Evolutionary conservation across 768 basidiomycete species (phyloP).

Genomic region (Cytidiella melzeri): DNA sequence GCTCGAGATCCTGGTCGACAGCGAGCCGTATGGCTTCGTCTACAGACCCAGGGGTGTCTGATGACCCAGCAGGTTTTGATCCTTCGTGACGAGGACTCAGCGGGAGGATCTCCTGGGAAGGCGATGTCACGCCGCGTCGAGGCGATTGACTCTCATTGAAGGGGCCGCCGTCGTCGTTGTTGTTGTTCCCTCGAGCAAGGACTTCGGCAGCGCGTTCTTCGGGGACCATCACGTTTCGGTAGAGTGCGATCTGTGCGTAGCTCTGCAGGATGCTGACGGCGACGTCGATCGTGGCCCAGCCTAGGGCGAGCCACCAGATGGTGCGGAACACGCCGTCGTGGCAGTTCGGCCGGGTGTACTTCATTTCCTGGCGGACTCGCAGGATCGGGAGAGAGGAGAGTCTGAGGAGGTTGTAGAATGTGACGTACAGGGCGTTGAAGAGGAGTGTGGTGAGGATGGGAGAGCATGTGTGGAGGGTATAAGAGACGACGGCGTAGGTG

Average conservation of each 20-base stretch:
- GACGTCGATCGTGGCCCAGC: slow-evolving; percentile 70
- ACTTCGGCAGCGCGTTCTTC: slow-evolving; percentile 35
- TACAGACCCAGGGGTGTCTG: slow-evolving; percentile 1
- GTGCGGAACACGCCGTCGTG: slow-evolving; percentile 51
- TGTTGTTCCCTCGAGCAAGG: slow-evolving; percentile 22
- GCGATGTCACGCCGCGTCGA: neutral
- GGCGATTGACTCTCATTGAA: slow-evolving; percentile 1
- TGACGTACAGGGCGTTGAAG: slow-evolving; percentile 40
- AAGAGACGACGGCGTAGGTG: slow-evolving; percentile 33
- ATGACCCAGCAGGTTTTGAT: neutral
- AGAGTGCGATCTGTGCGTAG: slow-evolving; percentile 60
- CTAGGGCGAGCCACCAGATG: slow-evolving; percentile 75
- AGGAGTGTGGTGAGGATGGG: slow-evolving; percentile 31
- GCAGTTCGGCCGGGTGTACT: slow-evolving; percentile 43
- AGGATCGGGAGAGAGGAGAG: slow-evolving; percentile 49
- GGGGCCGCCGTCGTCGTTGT: slow-evolving; percentile 17
- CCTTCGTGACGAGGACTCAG: slow-evolving; percentile 12
- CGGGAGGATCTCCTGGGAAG: slow-evolving; percentile 7
- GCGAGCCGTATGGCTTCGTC: slow-evolving; percentile 29
- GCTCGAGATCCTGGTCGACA: slow-evolving; percentile 62
- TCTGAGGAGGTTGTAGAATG: slow-evolving; percentile 48
- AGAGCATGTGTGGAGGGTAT: slow-evolving; percentile 17
- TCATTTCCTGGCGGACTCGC: slow-evolving; percentile 40
- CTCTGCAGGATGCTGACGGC: slow-evolving; percentile 61
- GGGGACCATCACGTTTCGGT: slow-evolving; percentile 60